Base-by-base conservation (phyloP, 2,329 filamentous ascomycete species). In the Zymoseptoria crescenta region DNA sequence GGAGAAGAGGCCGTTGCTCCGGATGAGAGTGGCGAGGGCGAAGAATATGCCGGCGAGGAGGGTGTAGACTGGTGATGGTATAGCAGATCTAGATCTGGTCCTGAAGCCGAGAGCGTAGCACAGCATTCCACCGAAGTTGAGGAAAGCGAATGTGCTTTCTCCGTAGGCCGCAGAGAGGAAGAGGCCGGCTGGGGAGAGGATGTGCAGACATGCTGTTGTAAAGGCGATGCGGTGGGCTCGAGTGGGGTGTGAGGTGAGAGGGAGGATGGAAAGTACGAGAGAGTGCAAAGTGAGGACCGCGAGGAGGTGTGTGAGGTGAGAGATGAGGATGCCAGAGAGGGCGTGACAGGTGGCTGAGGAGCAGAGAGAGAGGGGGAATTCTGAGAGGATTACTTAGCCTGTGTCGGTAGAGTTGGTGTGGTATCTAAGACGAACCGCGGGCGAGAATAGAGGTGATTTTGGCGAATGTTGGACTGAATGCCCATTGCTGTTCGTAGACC, bases 141-240 rank as follows among this genome's bases (percentile, higher is more conserved):
- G 77, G 21, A 89, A 78, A 0, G 93, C 86, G 73, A 91, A 96
- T 0, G 87, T 73, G 63, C 88, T 85, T 76, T 99, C 94, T 8
- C 85, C 82, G 73, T 94, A 96, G 0, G 93, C 91, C 0, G 92
- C 87, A 0, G 88, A 92, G 19, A 99, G 82, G 71, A 99, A 97
- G 2, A 96, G 75, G 0, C 93, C 93, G 0, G 89, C 94, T 0
- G 94, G 93, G 0, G 89, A 94, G 54, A 97, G 70, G 57, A 96
- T 81, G 72, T 97, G 91, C 54, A 97, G 77, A 16, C 82, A 76
- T 2, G 90, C 84, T 8, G 90, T 81, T 21, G 88, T 71, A 62
- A 93, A 85, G 1, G 89, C 82, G 49, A 87, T 73, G 4, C 62
- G 61, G 24, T 29, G 21, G 24, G 24, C n/a, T 6, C 51, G 49